phyloP scores from a whole-genome alignment of 257 asterid genomes.

The Petrea volubilis region DNA sequence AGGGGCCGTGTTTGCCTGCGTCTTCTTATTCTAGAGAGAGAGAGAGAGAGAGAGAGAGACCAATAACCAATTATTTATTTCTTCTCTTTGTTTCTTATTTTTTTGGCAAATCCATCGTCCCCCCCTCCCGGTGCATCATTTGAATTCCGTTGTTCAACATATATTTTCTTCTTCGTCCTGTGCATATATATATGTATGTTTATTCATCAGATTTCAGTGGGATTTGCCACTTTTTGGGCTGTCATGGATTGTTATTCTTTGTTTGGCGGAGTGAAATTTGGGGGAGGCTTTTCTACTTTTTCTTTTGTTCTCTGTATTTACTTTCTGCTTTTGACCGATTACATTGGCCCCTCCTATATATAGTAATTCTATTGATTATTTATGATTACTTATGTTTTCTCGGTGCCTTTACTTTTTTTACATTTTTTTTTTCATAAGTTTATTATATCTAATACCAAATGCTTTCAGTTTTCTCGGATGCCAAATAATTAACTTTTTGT shows the following conservation, averaged over 20 bases:
- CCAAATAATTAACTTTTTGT: too few species aligned
- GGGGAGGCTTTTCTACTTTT: not conserved
- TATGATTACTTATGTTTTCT: too few species aligned
- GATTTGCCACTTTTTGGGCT: constrained; percentile 23
- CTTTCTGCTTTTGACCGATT: constrained; percentile 14
- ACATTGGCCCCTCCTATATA: constrained; percentile 4
- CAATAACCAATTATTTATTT: not conserved
- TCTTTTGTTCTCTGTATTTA: not conserved
- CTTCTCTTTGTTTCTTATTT: not conserved
- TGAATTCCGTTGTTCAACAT: constrained; percentile 15
- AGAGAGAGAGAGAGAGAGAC: too few species aligned
- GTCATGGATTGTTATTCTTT: constrained; percentile 24
- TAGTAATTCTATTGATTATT: constrained; percentile 26
- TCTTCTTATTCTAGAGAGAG: constrained; percentile 68
- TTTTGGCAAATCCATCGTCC: not conserved
- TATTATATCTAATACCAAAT: too few species aligned
- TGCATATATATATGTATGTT: constrained; percentile 21
- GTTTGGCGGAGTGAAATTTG: constrained; percentile 19
- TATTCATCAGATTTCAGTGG: constrained; percentile 16
- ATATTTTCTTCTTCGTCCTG: constrained; percentile 9
- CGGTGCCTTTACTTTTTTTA: not conserved
- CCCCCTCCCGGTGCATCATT: constrained; percentile 24
- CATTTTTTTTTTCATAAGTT: not conserved
- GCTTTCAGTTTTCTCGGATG: too few species aligned
- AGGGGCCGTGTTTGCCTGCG: constrained; percentile 61